phyloP scores from a whole-genome alignment of 2,329 filamentous ascomycete genomes.

The Tolypocladium tropicale region DNA sequence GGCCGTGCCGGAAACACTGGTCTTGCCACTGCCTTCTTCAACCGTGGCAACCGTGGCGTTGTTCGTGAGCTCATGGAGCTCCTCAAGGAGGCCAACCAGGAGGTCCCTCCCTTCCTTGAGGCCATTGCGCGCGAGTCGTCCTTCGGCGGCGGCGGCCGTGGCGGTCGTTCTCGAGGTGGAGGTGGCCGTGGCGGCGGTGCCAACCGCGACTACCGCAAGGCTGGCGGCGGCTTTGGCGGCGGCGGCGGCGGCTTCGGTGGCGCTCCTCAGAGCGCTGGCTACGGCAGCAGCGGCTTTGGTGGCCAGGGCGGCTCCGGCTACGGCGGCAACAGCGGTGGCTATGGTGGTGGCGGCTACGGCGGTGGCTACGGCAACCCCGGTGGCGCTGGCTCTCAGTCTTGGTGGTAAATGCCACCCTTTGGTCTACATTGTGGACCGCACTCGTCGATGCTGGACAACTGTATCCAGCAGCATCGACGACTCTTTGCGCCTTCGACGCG shows the following conservation, averaged over 20 bases:
- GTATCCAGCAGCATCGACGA: constrained; percentile 4
- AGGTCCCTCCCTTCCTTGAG: constrained; percentile 88
- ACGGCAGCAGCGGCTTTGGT: constrained; percentile 26
- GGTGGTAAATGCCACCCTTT: constrained; percentile 42
- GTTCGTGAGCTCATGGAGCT: constrained; percentile 95
- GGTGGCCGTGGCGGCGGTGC: constrained; percentile 59
- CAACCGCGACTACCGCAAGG: constrained; percentile 87
- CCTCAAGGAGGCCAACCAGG: constrained; percentile 97
- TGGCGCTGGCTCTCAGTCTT: constrained; percentile 54
- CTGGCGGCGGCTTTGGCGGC: constrained; percentile 41
- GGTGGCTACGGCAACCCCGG: constrained; percentile 57
- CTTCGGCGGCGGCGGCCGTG: constrained; percentile 61
- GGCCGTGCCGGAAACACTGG: constrained; percentile 98
- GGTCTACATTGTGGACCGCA: constrained; percentile 31
- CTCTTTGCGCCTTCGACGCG: constrained; percentile 3
- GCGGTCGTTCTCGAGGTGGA: constrained; percentile 42
- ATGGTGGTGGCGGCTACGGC: constrained; percentile 32
- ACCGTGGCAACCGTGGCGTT: constrained; percentile 96
- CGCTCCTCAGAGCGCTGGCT: constrained; percentile 21
- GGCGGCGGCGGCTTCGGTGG: constrained; percentile 24
- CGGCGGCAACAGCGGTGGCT: constrained; percentile 27
- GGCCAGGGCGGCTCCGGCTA: constrained; percentile 26
- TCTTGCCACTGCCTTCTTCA: constrained; percentile 98
- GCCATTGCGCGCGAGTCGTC: constrained; percentile 92
- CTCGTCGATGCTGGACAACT: not conserved